Conservation (phyloP, 1,284 basidiomycete genomes). For the Mycena citricolor region DNA sequence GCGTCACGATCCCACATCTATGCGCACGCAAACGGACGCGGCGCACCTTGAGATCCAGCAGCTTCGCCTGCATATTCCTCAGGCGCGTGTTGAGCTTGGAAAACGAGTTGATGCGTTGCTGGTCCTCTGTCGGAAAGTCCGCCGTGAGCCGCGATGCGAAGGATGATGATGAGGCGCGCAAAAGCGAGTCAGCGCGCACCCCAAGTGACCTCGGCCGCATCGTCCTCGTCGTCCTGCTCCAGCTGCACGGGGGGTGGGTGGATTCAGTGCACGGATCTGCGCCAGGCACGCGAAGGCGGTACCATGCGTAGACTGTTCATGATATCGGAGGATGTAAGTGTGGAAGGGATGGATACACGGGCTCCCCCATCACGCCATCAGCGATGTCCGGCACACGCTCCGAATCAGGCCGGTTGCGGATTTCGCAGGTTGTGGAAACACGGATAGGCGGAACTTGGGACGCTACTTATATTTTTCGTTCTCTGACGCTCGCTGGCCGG, state of each 20-base stretch:
- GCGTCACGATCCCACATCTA: constrained; percentile 11
- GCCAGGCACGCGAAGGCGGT: constrained; percentile 19
- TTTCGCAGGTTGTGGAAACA: background rate
- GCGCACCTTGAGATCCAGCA: constrained; percentile 69
- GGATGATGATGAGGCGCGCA: background rate
- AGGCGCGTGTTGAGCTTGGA: constrained; percentile 87
- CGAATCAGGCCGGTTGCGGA: background rate
- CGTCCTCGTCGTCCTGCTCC: constrained; percentile 79
- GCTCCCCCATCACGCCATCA: constrained; percentile 3
- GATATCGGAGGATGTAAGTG: constrained; percentile 16
- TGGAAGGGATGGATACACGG: constrained; percentile 19
- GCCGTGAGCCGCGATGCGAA: no score
- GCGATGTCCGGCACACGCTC: background rate
- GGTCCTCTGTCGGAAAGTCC: constrained; percentile 87
- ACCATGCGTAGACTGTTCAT: constrained; percentile 59
- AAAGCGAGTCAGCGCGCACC: constrained; percentile 47
- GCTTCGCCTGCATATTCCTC: constrained; percentile 70
- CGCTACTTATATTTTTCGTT: constrained; percentile 3
- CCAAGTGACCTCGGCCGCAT: constrained; percentile 90
- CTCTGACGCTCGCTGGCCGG: no score
- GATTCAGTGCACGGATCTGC: constrained; percentile 21
- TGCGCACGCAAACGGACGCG: background rate
- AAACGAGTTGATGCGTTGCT: constrained; percentile 90
- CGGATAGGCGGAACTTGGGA: background rate
- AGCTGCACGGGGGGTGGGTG: constrained; percentile 56